A percentile compares a stretch with the other conserved stretches of the same genome.
Conservation (phyloP, 345 rosid species). For the Pistacia vera region DNA sequence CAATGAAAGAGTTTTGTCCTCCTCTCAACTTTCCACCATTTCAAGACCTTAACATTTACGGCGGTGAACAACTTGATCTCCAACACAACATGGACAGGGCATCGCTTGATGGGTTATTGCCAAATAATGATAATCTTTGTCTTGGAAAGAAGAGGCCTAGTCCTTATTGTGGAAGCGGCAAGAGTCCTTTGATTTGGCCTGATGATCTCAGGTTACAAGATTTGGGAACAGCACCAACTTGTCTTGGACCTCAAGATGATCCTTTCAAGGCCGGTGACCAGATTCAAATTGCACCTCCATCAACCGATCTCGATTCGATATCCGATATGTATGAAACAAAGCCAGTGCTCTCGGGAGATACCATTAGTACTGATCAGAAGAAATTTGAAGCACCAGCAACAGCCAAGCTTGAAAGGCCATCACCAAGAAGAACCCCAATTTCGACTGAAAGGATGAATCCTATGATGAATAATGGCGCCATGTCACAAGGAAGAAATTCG, state of each 20-base stretch:
- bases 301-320: conserved; percentile 61
- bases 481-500: conserved; percentile 64
- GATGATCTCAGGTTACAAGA: conserved; percentile 74
- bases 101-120: conserved; percentile 47
- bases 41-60: conserved; percentile 94
- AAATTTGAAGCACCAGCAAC: conserved; percentile 42
- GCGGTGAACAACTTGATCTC: conserved; percentile 54
- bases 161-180: conserved; percentile 59
- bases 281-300: conserved; percentile 55
- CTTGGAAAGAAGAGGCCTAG: conserved; percentile 73
- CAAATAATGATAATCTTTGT: conserved; percentile 46
- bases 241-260: conserved; percentile 45
- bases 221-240: conserved; percentile 32
- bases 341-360: conserved; percentile 60
- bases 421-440: conserved; percentile 65
- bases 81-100: conserved; percentile 71
- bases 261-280: conserved; percentile 34
- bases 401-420: conserved; percentile 56
- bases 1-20: conserved; percentile 43
- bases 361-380: conserved; percentile 36
- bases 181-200: conserved; percentile 79
- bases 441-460: conserved; percentile 53
- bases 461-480: conserved; percentile 43
- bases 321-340: conserved; percentile 77
- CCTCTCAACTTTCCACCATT: conserved; percentile 75